Base-by-base conservation (phyloP, 169 alveolate genomes). In the Plasmodium reichenowi region DNA sequence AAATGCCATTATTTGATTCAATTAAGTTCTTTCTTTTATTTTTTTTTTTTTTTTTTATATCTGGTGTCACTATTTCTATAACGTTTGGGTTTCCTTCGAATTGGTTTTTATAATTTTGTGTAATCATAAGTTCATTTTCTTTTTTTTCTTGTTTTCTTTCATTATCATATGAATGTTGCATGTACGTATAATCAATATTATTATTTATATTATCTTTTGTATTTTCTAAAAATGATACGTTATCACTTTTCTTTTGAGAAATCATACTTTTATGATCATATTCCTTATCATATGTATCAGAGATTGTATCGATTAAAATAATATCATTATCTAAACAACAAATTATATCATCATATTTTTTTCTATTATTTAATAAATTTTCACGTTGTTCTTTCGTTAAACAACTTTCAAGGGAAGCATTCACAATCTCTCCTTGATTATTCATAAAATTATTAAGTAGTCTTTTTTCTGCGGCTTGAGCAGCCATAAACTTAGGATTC, bases 391-490 rank as follows among this genome's bases (percentile, higher is more conserved):
- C 48, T 66, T 22, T 24, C 13, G 89, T 78, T 45, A 78, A 78
- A 45, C 89, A 78, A 52, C 89, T 78, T 63, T 58, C 89, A 78
- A 78, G 89, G 26, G 89, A 78, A 22, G 47, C 0, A 54, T 78
- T 78, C 48, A 78, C 29, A 63, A 78, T 78, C 67, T 78, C 70
- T 8, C 89, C 89, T 64, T 78, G 78, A 10, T 78, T 76, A 43
- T 50, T 64, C 45, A 78, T 78, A 64, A 78, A 78, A 78, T 78
- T 78, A 45, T 78, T 78, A 26, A 78, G 54, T 78, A 78, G 59
- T 50, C 89, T 64, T 71, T 43, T 78, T 78, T 78, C 89, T 64
- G 89, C 89, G 5, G 89, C 89, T 70, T 78, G 78, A 26, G 89
- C 89, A 26, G 89, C 89, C 89, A 78, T 78, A 12, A 66, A 26